Evolutionary conservation across 2,329 filamentous ascomycete genomes (phyloP), one percentile per base, ranked within the genome.

Genomic region (Nemania sp.): DNA sequence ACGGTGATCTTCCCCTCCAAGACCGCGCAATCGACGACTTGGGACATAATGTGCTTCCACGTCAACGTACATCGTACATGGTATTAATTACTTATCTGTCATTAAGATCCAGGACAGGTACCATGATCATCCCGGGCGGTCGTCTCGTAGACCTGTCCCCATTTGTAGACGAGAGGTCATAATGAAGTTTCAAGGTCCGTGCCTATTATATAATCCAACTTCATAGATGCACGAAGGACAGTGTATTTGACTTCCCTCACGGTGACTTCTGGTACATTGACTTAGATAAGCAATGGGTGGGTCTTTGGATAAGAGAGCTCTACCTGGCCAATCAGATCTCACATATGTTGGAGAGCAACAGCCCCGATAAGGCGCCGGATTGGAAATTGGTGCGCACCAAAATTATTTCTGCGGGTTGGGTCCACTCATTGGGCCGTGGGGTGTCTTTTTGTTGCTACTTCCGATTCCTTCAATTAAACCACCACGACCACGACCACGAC

Each of bases 311-410:
- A 57, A 57, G 40, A 29, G 45, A 57, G 50, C 39, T 37, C 62
- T 47, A 45, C 5, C 29, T 6, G 46, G 12, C 61, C 61, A 63
- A 64, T 64, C 51, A 64, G 25, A 42, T 12, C 3, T 20, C 32
- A 15, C 35, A 15, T 13, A 17, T 40, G 17, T 48, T 64, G 51
- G n/a, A n/a, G n/a, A n/a, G 62, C 59, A 59, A 59, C 62, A 62
- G 46, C 51, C 3, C 52, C 48, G 43, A 51, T 43, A 52, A 32
- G n/a, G 13, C 40, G 45, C 49, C 12, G 53, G 11, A 34, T 18
- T 40, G 13, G 54, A 63, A 65, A 65, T 63, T 58, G 15, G 59
- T 65, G 63, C 63, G 63, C 63, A 65, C 61, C 63, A 65, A 65
- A 65, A 64, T 64, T 65, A 62, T 61, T 64, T 65, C 64, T 45